Base-by-base conservation (phyloP, 1,139 yeast species). In the Yamadazyma sp. region DNA sequence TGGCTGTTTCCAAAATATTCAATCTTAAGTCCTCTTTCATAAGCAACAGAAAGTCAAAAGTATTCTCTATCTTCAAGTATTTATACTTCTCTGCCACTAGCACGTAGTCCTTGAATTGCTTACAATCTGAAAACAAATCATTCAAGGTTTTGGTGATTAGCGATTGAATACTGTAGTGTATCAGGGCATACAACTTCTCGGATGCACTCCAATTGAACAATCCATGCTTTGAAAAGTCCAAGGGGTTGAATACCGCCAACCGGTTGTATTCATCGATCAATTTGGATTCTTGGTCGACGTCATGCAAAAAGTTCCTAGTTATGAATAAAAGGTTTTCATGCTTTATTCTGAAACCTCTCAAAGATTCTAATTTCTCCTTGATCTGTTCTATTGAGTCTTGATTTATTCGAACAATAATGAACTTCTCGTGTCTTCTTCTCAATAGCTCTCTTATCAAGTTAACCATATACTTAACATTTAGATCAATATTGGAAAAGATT, bases 401-500 rank as follows among this genome's bases (percentile, higher is more conserved):
- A 25, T 68, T 66, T 12, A 87, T 70, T 45, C 82, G 75, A 13
- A 87, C 76, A 20, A 83, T 74, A 23, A 84, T 73, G 54, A 85
- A 85, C 46, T 80, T 82, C 41, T 86, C 95, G 12, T 80, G 78
- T 33, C 95, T 66, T 53, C 82, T 86, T 43, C 97, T 69, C 26
- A 86, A 67, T 10, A 86, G 61, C 47, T 89, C 97, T 46, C 97
- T 72, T 0, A 88, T 75, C 34, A 86, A 57, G 39, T 68, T 70
- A 9, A 64, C 56, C 60, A 65, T 59, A 37, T 55, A 60, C 41
- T 69, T 69, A 27, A 68, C 46, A 44, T 67, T 66, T 30, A 51
- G 53, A 29, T 69, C 74, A 8, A 70, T 56, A 7, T 52, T 45
- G 4, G 42, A 44, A 30, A 67, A 56, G 2, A 62, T 43, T 8